Percentiles rank a stretch among this genome's conserved stretches.
These are phyloP conservation scores for Fusarium sp. DNA, from an alignment of 2,329 filamentous ascomycete species.

Conservation along the genomic window DNA sequence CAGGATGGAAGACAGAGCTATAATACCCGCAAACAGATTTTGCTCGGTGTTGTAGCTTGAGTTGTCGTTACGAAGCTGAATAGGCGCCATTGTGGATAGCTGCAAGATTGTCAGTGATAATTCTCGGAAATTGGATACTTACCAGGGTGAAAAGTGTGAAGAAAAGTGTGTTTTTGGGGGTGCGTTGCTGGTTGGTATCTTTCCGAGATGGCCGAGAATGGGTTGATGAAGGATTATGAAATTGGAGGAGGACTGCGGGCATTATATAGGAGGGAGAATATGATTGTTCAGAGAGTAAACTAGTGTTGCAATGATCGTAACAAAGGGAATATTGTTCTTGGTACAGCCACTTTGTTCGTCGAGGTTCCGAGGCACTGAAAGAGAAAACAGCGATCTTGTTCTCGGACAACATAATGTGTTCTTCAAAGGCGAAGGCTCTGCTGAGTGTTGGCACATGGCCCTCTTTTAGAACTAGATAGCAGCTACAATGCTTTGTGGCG, in stretches of 20 bases:
- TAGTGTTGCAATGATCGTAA: not conserved
- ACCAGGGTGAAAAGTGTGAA: not conserved
- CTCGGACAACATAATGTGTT: not conserved
- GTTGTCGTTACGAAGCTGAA: not conserved
- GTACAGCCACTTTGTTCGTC: conserved; percentile 5
- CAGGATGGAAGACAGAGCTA: too few species aligned
- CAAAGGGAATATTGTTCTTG: not conserved
- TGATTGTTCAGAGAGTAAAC: not conserved
- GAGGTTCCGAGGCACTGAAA: not conserved
- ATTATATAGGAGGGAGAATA: not conserved
- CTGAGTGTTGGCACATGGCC: too few species aligned
- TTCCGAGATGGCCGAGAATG: not conserved
- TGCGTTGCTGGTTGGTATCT: not conserved
- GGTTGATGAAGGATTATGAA: not conserved
- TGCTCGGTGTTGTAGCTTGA: too few species aligned
- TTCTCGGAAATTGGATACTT: not conserved
- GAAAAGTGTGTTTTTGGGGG: not conserved
- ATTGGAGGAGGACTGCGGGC: not conserved
- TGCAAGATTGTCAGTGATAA: not conserved
- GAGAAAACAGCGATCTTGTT: not conserved
- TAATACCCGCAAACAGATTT: too few species aligned
- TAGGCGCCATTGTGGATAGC: not conserved
- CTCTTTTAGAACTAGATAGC: not conserved
- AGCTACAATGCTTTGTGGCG: not conserved
- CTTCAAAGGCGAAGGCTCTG: not conserved